Evolutionary conservation across 208 protist genomes (phyloP).

Genomic region (Balamuthia mandrillaris): DNA sequence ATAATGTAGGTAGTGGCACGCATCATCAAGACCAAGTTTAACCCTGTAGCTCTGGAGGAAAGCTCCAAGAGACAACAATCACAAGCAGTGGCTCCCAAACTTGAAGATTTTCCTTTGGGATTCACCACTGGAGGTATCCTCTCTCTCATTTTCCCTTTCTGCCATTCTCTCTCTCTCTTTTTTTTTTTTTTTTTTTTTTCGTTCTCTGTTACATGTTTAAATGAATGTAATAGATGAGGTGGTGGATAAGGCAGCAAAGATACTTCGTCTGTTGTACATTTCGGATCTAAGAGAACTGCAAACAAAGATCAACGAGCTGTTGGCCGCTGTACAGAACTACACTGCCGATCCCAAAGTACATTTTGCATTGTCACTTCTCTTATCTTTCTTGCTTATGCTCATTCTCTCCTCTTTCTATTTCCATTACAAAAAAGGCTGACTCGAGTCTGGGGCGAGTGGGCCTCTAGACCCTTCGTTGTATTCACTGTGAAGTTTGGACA

Average conservation of each 20-base stretch:
- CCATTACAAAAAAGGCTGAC: no score
- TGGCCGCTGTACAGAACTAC: constrained; percentile 44
- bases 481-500: no score
- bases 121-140: neutral
- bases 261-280: constrained; percentile 59
- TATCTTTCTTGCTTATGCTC: no score
- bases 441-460: no score
- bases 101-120: neutral
- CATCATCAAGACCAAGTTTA: neutral
- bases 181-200: neutral
- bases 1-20: neutral
- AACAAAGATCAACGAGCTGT: constrained; percentile 56
- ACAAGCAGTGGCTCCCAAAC: neutral
- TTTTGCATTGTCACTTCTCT: no score
- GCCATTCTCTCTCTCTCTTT: neutral
- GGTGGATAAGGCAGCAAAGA: constrained; percentile 26
- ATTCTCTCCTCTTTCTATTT: no score
- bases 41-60: neutral
- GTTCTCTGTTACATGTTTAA: neutral
- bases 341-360: constrained; percentile 54
- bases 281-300: constrained; percentile 54
- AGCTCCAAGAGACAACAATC: neutral
- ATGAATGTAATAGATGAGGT: neutral
- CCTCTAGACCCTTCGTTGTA: no score
- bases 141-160: neutral